phyloP scores from a whole-genome alignment of 768 basidiomycete genomes.

The Auriscalpium vulgare region DNA sequence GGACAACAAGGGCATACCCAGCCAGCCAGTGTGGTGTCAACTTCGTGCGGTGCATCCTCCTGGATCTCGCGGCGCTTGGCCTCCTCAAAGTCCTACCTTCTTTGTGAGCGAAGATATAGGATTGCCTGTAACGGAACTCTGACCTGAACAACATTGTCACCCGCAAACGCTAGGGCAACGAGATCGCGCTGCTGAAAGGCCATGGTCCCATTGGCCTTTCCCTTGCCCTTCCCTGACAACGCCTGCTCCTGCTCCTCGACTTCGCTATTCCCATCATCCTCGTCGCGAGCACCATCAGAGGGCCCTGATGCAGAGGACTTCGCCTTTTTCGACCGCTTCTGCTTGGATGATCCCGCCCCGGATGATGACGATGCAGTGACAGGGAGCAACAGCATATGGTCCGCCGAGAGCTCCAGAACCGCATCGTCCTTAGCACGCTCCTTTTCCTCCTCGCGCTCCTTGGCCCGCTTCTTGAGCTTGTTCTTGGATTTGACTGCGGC shows the following conservation, averaged over 20 bases:
- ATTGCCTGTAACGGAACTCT: conserved; percentile 12
- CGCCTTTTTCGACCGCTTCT: conserved; percentile 11
- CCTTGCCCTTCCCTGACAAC: conserved; percentile 38
- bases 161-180: conserved; percentile 92
- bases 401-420: conserved; percentile 64
- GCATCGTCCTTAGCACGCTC: conserved; percentile 67
- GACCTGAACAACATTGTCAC: conserved; percentile 91
- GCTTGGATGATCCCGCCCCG: conserved; percentile 10
- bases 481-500: conserved; percentile 59
- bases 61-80: conserved; percentile 78
- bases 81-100: conserved; percentile 70
- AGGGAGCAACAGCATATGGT: conserved; percentile 34
- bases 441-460: conserved; percentile 49
- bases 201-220: conserved; percentile 33
- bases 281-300: conserved; percentile 18
- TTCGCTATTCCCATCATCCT: conserved; percentile 55
- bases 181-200: conserved; percentile 89
- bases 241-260: conserved; percentile 59
- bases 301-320: conserved; percentile 9
- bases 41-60: conserved; percentile 77
- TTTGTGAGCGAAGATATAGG: too few relatives aligned
- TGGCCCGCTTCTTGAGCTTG: conserved; percentile 59
- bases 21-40: conserved; percentile 88
- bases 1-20: conserved; percentile 57
- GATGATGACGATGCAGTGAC: not conserved